Evolutionary conservation across 768 basidiomycete genomes (phyloP).

Genomic region (Serendipita sp.): DNA sequence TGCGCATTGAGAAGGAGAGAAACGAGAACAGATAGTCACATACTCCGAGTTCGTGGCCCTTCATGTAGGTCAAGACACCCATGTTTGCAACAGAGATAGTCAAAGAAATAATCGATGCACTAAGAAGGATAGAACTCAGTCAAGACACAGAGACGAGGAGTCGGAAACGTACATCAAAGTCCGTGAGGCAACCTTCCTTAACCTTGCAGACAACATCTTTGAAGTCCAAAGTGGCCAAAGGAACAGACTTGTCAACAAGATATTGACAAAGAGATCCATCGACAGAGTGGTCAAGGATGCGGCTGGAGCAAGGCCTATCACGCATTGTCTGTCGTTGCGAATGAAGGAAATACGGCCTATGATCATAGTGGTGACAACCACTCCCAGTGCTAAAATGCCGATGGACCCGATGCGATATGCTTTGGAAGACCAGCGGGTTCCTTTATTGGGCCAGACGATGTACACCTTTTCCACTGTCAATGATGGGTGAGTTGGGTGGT

Average conservation of each 20-base stretch:
- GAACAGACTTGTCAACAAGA: constrained; percentile 20
- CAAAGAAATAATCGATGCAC: constrained; percentile 31
- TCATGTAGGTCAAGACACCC: constrained; percentile 25
- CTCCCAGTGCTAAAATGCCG: constrained; percentile 23
- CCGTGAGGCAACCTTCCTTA: constrained; percentile 26
- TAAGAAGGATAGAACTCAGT: constrained; percentile 10
- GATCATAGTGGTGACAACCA: constrained; percentile 25
- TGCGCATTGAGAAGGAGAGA: constrained; percentile 22
- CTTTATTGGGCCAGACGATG: constrained; percentile 12
- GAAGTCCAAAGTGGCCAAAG: constrained; percentile 29
- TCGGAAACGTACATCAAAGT: constrained; percentile 25
- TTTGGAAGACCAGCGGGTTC: constrained; percentile 23
- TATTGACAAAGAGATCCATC: constrained; percentile 21
- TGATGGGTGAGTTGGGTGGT: constrained; percentile 13
- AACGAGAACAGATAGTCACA: neutral
- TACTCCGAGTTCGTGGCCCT: constrained; percentile 28
- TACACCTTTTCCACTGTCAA: constrained; percentile 10
- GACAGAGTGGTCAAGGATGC: constrained; percentile 14
- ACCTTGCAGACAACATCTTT: constrained; percentile 18
- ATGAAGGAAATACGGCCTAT: constrained; percentile 24
- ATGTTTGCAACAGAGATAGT: constrained; percentile 35
- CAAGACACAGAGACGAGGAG: neutral
- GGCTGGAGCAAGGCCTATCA: constrained; percentile 30
- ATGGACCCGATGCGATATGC: constrained; percentile 26
- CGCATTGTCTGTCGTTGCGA: constrained; percentile 24